phyloP scores from a whole-genome alignment of 148 eudicot genomes.

The Diospyros lotus region DNA sequence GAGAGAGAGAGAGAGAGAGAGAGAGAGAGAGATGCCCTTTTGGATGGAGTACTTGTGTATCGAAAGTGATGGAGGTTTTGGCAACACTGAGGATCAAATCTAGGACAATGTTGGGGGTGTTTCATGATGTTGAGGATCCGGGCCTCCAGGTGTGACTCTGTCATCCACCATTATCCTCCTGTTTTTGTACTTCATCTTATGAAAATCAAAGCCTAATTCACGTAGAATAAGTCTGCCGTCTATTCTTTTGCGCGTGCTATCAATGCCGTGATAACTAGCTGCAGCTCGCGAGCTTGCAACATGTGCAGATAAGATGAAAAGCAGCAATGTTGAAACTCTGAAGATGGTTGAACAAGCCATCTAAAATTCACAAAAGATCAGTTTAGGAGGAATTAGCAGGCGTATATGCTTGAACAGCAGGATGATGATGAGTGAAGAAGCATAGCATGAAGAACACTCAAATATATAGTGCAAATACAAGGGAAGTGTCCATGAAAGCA shows the following conservation, averaged over 20 bases:
- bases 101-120: neutral
- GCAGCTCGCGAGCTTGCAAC: neutral
- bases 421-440: neutral
- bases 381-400: neutral
- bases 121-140: neutral
- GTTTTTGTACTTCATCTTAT: neutral
- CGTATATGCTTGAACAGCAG: neutral
- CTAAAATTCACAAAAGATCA: neutral
- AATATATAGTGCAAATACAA: slow-evolving; percentile 1
- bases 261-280: neutral
- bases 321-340: neutral
- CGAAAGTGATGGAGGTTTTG: no score
- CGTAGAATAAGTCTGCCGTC: neutral
- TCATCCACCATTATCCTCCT: neutral
- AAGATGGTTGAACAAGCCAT: no score
- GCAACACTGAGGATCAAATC: no score
- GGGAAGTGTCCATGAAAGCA: neutral
- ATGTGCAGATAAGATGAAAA: neutral
- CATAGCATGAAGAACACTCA: neutral
- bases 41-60: no score
- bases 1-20: no score
- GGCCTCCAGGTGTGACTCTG: slow-evolving; percentile 7
- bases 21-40: no score
- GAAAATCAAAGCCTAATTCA: neutral
- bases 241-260: neutral